phyloP scores from a whole-genome alignment of 208 protist genomes.

The Leishmania martiniquensis region DNA sequence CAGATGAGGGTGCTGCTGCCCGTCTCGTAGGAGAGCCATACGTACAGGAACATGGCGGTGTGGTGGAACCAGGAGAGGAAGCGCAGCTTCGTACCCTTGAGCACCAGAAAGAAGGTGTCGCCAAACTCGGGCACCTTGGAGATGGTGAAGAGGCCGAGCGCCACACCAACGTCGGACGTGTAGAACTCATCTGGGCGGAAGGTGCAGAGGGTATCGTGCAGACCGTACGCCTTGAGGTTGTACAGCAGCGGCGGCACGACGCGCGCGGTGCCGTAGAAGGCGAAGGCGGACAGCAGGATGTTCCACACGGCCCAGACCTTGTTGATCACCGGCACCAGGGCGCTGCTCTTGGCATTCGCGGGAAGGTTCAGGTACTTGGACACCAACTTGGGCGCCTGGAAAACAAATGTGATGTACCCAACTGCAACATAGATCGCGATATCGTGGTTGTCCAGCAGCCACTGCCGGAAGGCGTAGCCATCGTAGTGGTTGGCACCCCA shows the following conservation, averaged over 20 bases:
- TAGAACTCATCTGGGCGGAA: constrained; percentile 64
- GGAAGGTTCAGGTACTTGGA: constrained; percentile 33
- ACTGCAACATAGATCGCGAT: constrained; percentile 55
- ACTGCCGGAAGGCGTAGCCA: constrained; percentile 61
- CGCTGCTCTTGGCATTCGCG: constrained; percentile 33
- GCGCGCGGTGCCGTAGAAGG: constrained; percentile 72
- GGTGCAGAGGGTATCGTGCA: constrained; percentile 69
- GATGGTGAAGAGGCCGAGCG: constrained; percentile 77
- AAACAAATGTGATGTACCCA: constrained; percentile 55
- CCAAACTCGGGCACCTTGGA: constrained; percentile 88
- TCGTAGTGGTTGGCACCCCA: constrained; percentile 61
- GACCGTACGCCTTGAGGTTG: constrained; percentile 45
- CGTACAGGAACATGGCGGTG: constrained; percentile 89
- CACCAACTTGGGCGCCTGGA: constrained; percentile 38
- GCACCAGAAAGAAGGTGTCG: constrained; percentile 84
- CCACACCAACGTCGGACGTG: constrained; percentile 60
- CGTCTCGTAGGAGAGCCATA: constrained; percentile 79
- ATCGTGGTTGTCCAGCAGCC: constrained; percentile 62
- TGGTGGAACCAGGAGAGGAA: constrained; percentile 94
- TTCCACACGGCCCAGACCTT: constrained; percentile 88
- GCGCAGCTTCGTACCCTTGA: constrained; percentile 69
- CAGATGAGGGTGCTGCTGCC: constrained; percentile 64
- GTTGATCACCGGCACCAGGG: constrained; percentile 39
- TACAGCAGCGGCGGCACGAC: constrained; percentile 47
- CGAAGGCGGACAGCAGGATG: constrained; percentile 87